Base-by-base conservation (phyloP, 176 grass and related monocot genomes). In the Dendrocalamus sinicus region DNA sequence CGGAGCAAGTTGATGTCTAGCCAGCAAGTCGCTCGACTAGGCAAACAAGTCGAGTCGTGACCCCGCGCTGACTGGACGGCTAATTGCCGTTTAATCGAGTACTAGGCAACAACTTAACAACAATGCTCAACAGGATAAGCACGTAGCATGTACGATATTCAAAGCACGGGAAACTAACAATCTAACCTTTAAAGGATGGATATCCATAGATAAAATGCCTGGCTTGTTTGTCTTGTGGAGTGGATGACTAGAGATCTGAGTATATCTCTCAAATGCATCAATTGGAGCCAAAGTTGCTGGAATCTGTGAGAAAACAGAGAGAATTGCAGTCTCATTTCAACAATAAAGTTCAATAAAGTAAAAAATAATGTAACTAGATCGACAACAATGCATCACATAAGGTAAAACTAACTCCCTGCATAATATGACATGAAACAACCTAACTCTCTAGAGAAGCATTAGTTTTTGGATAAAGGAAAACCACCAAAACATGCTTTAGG, bases 151-250 rank as follows among this genome's bases (percentile, higher is more conserved):
- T 44, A 79, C 12, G 44, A 67, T 72, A 82, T 44, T 9, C 51
- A 80, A 82, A 78, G 47, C 50, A 78, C 70, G 17, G 43, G 14
- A 55, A 60, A 37, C 23, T 14, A 70, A 80, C 35, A 76, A 81
- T 85, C 58, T 59, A 85, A 99, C 96, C 96, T 96, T 99, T 63
- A 85, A 92, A 87, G 94, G 90, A 99, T 99, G 92, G 22, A 99
- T 90, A 67, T 99, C 97, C 81, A 96, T 88, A 85, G 94, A 91
- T 54, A 99, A 91, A 90, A 99, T 94, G 81, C 92, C 97, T 66
- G 97, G 97, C 66, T 96, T 99, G 72, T 96, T 99, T 61, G 94
- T 94, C 87, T 94, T 99, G 83, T 99, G 97, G 64, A 99, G 93
- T 61, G 97, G 94, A 74, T 99, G 97, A 73, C 94, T 99, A 57